These are phyloP conservation scores for Ceratocystis colombiana DNA, from an alignment of 2,329 filamentous ascomycete species.

Conservation along the genomic window DNA sequence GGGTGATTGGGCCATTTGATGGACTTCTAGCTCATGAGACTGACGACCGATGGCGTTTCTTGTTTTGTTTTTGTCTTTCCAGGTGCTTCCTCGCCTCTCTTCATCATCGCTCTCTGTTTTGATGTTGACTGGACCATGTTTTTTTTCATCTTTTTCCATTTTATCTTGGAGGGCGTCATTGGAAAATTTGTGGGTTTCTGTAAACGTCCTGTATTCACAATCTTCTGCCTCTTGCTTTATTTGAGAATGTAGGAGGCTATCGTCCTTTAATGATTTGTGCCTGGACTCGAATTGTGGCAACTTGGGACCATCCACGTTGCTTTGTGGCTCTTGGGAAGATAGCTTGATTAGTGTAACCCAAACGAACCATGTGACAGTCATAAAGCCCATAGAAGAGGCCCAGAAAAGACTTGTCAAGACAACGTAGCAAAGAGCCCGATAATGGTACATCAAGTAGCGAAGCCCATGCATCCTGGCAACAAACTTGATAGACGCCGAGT, in stretches of 20 bases:
- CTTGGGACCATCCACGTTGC: not conserved
- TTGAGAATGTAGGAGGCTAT: not conserved
- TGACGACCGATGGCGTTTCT: not conserved
- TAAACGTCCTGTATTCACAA: too few species aligned
- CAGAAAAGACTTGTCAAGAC: conserved; percentile 66
- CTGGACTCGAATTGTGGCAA: not conserved
- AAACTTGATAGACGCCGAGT: conserved; percentile 57
- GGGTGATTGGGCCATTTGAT: not conserved
- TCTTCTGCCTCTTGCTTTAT: conserved; percentile 6
- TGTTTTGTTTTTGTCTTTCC: not conserved
- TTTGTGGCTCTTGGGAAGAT: not conserved
- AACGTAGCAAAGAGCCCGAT: conserved; percentile 59
- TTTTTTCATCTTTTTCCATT: conserved; percentile 22
- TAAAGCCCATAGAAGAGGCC: conserved; percentile 59
- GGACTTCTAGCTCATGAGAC: not conserved
- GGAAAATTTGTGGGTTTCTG: not conserved
- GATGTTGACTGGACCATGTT: conserved; percentile 19
- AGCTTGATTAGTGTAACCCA: conserved; percentile 31
- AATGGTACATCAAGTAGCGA: conserved; percentile 77
- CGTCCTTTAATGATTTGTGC: not conserved
- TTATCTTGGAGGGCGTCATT: conserved; percentile 26
- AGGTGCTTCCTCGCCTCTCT: not conserved
- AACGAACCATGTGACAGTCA: conserved; percentile 54
- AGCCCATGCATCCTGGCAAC: conserved; percentile 67
- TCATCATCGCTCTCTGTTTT: not conserved